Conservation (phyloP, 169 alveolate species). For the Plasmodium malariae region DNA sequence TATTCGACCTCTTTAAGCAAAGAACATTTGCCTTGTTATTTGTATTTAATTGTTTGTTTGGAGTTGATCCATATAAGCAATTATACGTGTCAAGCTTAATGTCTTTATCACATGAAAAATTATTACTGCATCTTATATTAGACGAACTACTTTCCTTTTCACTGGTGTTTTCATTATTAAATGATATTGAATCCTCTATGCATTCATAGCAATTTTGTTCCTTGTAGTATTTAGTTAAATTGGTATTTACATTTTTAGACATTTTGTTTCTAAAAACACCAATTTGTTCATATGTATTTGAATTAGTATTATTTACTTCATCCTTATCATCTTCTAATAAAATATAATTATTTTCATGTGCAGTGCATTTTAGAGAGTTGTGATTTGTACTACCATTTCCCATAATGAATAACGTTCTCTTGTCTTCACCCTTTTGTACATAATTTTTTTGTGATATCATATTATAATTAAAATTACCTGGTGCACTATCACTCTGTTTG, state of each 20-base stretch:
- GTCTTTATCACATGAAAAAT: background rate
- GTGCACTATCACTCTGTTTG: background rate
- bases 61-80: no score
- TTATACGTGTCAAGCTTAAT: no score
- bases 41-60: no score
- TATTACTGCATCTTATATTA: conserved; percentile 4
- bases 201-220: conserved; percentile 17
- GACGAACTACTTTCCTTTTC: background rate
- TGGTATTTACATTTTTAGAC: background rate
- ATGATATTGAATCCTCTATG: conserved; percentile 4
- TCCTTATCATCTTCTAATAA: background rate
- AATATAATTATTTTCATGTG: conserved; percentile 5
- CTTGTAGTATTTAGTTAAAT: conserved; percentile 16
- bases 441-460: conserved; percentile 7
- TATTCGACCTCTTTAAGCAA: no score
- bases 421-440: conserved; percentile 2
- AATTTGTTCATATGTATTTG: conserved; percentile 1
- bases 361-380: background rate
- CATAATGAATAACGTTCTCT: background rate
- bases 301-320: conserved; percentile 4
- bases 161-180: background rate
- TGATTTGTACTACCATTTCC: background rate
- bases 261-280: background rate
- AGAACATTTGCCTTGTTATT: no score
- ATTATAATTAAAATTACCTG: background rate